Conservation (phyloP, 805 yeast genomes). For the Yamadazyma tumulicola region DNA sequence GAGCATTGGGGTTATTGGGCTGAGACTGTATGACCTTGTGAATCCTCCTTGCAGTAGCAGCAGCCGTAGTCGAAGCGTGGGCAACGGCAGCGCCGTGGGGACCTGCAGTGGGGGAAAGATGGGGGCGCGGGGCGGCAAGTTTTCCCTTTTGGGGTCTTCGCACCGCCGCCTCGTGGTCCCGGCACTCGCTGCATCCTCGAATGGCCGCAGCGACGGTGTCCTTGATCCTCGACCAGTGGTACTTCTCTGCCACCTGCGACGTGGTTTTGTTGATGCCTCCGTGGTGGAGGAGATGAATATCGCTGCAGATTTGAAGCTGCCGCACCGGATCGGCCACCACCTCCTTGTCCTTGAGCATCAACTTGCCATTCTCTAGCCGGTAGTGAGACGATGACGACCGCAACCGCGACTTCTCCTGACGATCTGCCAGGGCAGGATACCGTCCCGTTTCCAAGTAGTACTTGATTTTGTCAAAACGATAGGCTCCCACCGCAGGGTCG, state of each 20-base stretch:
- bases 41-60: slow-evolving; percentile 11
- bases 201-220: slow-evolving; percentile 81
- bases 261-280: slow-evolving; percentile 90
- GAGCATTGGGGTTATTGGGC: slow-evolving; percentile 20
- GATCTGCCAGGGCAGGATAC: slow-evolving; percentile 78
- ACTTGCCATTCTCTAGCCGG: slow-evolving; percentile 62
- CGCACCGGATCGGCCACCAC: slow-evolving; percentile 75
- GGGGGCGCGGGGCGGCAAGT: slow-evolving; percentile 9
- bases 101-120: slow-evolving; percentile 8
- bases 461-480: slow-evolving; percentile 72
- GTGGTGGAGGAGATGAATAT: slow-evolving; percentile 66
- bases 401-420: slow-evolving; percentile 84
- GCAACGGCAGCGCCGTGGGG: slow-evolving; percentile 5
- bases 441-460: slow-evolving; percentile 77
- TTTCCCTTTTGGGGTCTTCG: slow-evolving; percentile 10
- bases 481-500: slow-evolving; percentile 49
- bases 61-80: too few species aligned
- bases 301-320: slow-evolving; percentile 72
- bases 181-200: slow-evolving; percentile 71
- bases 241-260: slow-evolving; percentile 67
- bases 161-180: slow-evolving; percentile 35
- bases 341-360: slow-evolving; percentile 74
- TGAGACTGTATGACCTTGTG: slow-evolving; percentile 16
- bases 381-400: slow-evolving; percentile 80
- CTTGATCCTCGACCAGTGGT: slow-evolving; percentile 90